Percentiles rank a stretch among this genome's conserved stretches.
phyloP scores from a whole-genome alignment of 2,329 filamentous ascomycete genomes.

The Alternaria alternata region DNA sequence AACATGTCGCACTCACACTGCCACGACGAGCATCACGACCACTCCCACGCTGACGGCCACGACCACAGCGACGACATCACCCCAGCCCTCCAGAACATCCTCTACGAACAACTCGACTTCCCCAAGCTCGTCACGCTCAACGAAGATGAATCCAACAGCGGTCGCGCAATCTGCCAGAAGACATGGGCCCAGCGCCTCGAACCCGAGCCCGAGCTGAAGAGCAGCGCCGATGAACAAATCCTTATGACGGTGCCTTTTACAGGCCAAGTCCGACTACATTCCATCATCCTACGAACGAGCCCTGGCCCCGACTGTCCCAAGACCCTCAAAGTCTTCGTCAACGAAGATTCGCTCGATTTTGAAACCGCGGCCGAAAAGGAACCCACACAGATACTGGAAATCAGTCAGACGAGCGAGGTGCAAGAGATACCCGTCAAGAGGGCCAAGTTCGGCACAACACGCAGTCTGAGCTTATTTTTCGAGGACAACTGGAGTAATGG shows the following conservation, averaged over 20 bases:
- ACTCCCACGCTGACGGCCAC: slow-evolving; percentile 59
- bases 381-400: slow-evolving; percentile 78
- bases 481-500: slow-evolving; percentile 84
- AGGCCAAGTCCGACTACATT: slow-evolving; percentile 90
- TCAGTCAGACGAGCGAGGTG: slow-evolving; percentile 80
- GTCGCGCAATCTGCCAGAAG: slow-evolving; percentile 82
- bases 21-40: slow-evolving; percentile 43
- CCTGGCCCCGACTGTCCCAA: slow-evolving; percentile 74
- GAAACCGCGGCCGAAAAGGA: slow-evolving; percentile 71
- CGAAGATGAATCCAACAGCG: slow-evolving; percentile 73
- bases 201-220: slow-evolving; percentile 76
- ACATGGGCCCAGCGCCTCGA: slow-evolving; percentile 84
- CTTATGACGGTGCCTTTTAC: slow-evolving; percentile 93
- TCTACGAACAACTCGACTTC: slow-evolving; percentile 94
- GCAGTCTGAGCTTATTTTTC: slow-evolving; percentile 84
- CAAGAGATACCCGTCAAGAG: slow-evolving; percentile 89
- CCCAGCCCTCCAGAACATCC: slow-evolving; percentile 86
- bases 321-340: slow-evolving; percentile 87
- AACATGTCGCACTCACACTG: slow-evolving; percentile 20
- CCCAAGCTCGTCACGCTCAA: slow-evolving; percentile 85
- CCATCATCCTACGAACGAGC: slow-evolving; percentile 84
- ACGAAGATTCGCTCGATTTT: slow-evolving; percentile 86
- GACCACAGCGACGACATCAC: slow-evolving; percentile 93
- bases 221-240: slow-evolving; percentile 92
- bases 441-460: slow-evolving; percentile 88